phyloP scores from a whole-genome alignment of 352 stramenopile species.

The Phytophthora crassamura region DNA sequence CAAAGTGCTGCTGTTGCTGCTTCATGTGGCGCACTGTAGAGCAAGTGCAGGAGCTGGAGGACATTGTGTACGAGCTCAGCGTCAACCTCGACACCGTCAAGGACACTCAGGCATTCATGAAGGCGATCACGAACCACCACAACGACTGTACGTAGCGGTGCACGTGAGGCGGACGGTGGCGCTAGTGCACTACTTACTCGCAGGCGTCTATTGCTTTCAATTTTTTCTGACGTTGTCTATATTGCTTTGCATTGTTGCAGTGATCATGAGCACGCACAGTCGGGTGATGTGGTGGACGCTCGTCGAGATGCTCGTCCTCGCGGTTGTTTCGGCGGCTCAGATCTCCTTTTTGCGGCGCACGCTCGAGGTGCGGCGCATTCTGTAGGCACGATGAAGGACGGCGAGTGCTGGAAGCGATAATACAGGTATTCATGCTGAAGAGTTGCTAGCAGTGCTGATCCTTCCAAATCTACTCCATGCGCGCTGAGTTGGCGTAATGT shows the following conservation, averaged over 20 bases:
- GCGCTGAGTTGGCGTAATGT: too few relatives aligned
- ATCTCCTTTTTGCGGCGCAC: slow-evolving; percentile 85
- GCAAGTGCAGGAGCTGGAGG: slow-evolving; percentile 87
- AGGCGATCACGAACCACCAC: slow-evolving; percentile 85
- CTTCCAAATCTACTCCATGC: too few relatives aligned
- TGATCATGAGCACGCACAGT: slow-evolving; percentile 86
- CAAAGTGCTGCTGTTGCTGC: background rate
- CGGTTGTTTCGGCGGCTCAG: slow-evolving; percentile 77
- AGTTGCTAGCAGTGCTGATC: too few relatives aligned
- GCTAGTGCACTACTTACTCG: background rate
- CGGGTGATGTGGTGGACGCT: slow-evolving; percentile 86
- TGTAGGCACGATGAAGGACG: slow-evolving; percentile 47
- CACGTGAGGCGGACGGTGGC: background rate
- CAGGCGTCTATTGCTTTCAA: slow-evolving; percentile 1
- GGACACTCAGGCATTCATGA: slow-evolving; percentile 89
- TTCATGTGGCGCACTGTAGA: slow-evolving; percentile 40
- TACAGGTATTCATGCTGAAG: too few relatives aligned
- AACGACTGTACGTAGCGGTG: slow-evolving; percentile 55
- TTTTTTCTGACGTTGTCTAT: slow-evolving; percentile 7
- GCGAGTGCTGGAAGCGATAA: background rate
- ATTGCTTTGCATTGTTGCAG: slow-evolving; percentile 33
- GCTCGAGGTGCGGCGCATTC: slow-evolving; percentile 83
- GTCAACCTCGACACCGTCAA: slow-evolving; percentile 88
- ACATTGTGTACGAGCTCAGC: slow-evolving; percentile 88
- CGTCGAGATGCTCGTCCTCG: slow-evolving; percentile 77